Evolutionary conservation across 2,329 filamentous ascomycete species (phyloP), one percentile per base, ranked within the genome.

Genomic region (Colletotrichum destructivum): DNA sequence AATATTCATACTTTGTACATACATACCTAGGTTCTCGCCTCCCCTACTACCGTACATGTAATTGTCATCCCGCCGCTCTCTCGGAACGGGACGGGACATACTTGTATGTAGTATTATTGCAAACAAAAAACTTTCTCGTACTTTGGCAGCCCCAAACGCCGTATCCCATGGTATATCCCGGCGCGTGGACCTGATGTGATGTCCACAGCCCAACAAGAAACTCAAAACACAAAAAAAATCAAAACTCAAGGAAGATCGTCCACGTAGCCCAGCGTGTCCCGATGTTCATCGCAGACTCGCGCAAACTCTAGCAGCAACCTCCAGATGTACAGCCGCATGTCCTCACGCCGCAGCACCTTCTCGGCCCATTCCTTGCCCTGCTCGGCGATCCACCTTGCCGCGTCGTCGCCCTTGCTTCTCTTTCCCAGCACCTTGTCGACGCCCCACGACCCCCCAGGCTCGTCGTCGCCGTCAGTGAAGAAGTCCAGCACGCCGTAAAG

Each of bases 251-350:
- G 70, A 71, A 87, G 72, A 69, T 88, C 86, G 4, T 75, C 82
- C 8, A 87, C 82, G 66, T 80, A 88, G 2, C 81, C 85, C 16
- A 88, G 76, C 21, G 75, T 79, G 9, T 85, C 79, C 44, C 85
- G 78, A 59, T 84, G 81, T 66, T 84, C 82, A 67, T 86, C 85
- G 63, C 81, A 84, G 21, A 90, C 81, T 44, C 88, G 79, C 31
- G 85, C 88, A 80, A 88, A 90, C 77, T 91, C 89, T 49, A 90
- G 81, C 49, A 91, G 79, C 71, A 93, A 75, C 51, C 91, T 83
- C 81, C 89, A 89, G 23, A 90, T 85, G 77, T 93, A 93, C 9
- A 93, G 82, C 71, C 86, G 81, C 89, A 93, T 92, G 76, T 93
- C 91, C 70, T 92, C 90, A 38, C 85, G 84, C 64, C 92, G 81